phyloP scores from a whole-genome alignment of 805 yeast genomes.

The Teunomyces lycoperdinae region DNA sequence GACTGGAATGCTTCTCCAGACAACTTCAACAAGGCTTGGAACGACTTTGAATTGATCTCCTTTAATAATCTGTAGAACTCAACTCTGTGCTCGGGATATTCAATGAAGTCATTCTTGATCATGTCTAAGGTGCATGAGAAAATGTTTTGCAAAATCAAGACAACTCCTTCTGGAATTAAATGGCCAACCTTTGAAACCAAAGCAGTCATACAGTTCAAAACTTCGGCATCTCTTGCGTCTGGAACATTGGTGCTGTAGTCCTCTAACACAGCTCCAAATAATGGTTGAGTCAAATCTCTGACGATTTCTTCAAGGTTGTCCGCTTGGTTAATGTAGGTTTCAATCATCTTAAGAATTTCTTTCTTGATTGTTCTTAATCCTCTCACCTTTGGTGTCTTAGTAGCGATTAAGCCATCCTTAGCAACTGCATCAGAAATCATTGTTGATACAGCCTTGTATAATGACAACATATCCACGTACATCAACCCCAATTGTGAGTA shows the following conservation, averaged over 20 bases:
- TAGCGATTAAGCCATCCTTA: slow-evolving; percentile 79
- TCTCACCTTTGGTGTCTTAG: slow-evolving; percentile 92
- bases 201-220: slow-evolving; percentile 89
- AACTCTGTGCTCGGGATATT: slow-evolving; percentile 96
- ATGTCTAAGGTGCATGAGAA: slow-evolving; percentile 92
- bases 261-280: slow-evolving; percentile 79
- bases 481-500: slow-evolving; percentile 83
- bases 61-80: slow-evolving; percentile 89
- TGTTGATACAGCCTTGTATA: slow-evolving; percentile 83
- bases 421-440: slow-evolving; percentile 82
- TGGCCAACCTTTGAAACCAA: slow-evolving; percentile 85
- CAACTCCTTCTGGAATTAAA: slow-evolving; percentile 85
- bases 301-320: slow-evolving; percentile 84
- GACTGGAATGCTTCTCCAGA: slow-evolving; percentile 91
- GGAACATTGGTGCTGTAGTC: slow-evolving; percentile 89
- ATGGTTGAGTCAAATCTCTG: slow-evolving; percentile 74
- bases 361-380: slow-evolving; percentile 95
- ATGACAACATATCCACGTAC: slow-evolving; percentile 83
- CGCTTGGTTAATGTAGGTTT: slow-evolving; percentile 83
- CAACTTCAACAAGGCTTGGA: slow-evolving; percentile 79
- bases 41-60: slow-evolving; percentile 81
- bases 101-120: slow-evolving; percentile 94
- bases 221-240: slow-evolving; percentile 97
- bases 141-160: slow-evolving; percentile 80
- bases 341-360: slow-evolving; percentile 85